Conservation (phyloP, 345 rosid species). For the Gossypioides kirkii region DNA sequence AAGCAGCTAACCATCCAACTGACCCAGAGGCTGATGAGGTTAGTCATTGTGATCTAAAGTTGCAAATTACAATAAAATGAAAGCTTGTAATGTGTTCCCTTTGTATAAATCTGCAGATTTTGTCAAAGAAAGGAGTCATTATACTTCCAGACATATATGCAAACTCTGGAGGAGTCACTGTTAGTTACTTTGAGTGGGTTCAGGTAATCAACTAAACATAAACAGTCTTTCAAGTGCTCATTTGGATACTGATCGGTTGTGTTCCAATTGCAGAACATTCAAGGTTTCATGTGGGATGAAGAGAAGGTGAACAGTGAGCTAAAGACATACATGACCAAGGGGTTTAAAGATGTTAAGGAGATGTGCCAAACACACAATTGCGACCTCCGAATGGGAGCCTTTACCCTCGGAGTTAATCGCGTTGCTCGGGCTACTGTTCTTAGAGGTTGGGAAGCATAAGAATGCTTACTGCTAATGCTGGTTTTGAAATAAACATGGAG, state of each 20-base stretch:
- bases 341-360: slow-evolving; percentile 69
- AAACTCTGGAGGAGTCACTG: slow-evolving; percentile 96
- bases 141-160: slow-evolving; percentile 96
- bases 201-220: slow-evolving; percentile 35
- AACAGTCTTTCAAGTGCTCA: too few relatives aligned
- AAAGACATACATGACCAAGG: slow-evolving; percentile 68
- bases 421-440: slow-evolving; percentile 85
- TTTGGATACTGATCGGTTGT: background rate
- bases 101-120: slow-evolving; percentile 39
- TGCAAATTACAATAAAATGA: background rate
- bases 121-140: slow-evolving; percentile 81
- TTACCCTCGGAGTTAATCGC: slow-evolving; percentile 91
- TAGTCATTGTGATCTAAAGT: slow-evolving; percentile 10
- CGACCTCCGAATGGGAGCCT: slow-evolving; percentile 98
- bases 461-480: background rate
- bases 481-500: slow-evolving; percentile 23
- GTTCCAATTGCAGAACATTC: slow-evolving; percentile 63
- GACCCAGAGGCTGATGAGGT: slow-evolving; percentile 99
- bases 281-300: slow-evolving; percentile 49
- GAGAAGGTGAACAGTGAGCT: slow-evolving; percentile 65
- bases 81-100: background rate
- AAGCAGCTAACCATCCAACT: slow-evolving; percentile 97
- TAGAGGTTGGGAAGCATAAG: slow-evolving; percentile 86
- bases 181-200: slow-evolving; percentile 99
- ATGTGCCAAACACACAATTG: slow-evolving; percentile 85